Conservation (phyloP, 2,329 filamentous ascomycete genomes). For the Verticillium nonalfalfae region DNA sequence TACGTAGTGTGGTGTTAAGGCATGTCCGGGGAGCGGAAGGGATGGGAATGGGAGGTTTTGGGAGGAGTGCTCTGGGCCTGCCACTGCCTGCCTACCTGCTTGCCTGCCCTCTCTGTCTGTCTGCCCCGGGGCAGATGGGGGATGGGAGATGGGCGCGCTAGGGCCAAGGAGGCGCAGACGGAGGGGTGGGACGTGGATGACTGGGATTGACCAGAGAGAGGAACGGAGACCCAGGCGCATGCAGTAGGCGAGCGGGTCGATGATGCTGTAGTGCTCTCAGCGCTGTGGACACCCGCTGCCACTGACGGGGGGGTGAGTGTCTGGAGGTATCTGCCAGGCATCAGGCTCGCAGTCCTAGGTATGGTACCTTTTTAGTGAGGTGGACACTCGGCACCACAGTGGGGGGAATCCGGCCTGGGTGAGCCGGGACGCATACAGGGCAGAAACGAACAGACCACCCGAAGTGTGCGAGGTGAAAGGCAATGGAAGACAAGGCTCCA, state of each 20-base stretch:
- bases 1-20: neutral
- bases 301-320: neutral
- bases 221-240: neutral
- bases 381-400: neutral
- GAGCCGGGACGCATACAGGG: neutral
- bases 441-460: neutral
- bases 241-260: neutral
- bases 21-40: neutral
- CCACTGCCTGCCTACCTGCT: neutral
- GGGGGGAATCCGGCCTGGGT: neutral
- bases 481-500: too few species aligned
- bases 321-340: neutral
- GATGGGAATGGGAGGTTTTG: neutral
- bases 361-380: neutral
- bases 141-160: neutral
- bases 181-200: neutral
- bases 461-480: neutral
- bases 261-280: neutral
- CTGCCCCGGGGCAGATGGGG: neutral
- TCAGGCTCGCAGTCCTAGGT: neutral
- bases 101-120: neutral
- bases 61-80: neutral
- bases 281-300: neutral
- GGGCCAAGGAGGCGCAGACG: neutral
- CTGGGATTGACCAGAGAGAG: neutral